Percentiles rank a stretch among this genome's conserved stretches.
Conservation (phyloP, 1,284 basidiomycete species). For the Neonothopanus nambi region DNA sequence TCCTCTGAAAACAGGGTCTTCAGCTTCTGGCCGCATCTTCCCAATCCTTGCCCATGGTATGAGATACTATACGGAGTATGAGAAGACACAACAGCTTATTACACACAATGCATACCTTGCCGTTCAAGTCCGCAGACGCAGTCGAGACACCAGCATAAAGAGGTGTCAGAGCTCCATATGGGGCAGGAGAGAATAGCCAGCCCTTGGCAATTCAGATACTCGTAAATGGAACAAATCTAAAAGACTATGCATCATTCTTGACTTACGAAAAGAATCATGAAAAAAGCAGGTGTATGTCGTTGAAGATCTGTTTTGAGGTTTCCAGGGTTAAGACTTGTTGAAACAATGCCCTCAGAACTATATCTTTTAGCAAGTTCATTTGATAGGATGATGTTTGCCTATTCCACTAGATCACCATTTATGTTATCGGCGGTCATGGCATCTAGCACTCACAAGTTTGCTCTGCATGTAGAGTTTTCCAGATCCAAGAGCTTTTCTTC, state of each 20-base stretch:
- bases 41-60: slow-evolving; percentile 16
- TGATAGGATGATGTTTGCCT: slow-evolving; percentile 8
- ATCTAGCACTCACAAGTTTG: slow-evolving; percentile 12
- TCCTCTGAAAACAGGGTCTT: slow-evolving; percentile 7
- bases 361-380: slow-evolving; percentile 5
- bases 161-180: slow-evolving; percentile 16
- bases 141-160: slow-evolving; percentile 15
- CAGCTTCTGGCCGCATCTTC: slow-evolving; percentile 8
- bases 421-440: too few species aligned
- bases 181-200: slow-evolving; percentile 17
- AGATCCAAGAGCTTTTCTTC: slow-evolving; percentile 8
- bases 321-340: slow-evolving; percentile 9
- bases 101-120: slow-evolving; percentile 9
- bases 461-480: slow-evolving; percentile 15
- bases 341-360: not conserved
- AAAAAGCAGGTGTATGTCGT: slow-evolving; percentile 9
- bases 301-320: slow-evolving; percentile 17
- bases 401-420: not conserved
- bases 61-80: slow-evolving; percentile 16
- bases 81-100: not conserved
- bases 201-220: slow-evolving; percentile 14
- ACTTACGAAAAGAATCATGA: slow-evolving; percentile 18
- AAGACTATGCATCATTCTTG: too few species aligned
- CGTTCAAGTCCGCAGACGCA: slow-evolving; percentile 9
- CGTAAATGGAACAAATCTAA: too few species aligned